Percentiles rank a stretch among this genome's conserved stretches.
Evolutionary conservation across 2,329 filamentous ascomycete species (phyloP).

Genomic region (Fusarium nematophilum): DNA sequence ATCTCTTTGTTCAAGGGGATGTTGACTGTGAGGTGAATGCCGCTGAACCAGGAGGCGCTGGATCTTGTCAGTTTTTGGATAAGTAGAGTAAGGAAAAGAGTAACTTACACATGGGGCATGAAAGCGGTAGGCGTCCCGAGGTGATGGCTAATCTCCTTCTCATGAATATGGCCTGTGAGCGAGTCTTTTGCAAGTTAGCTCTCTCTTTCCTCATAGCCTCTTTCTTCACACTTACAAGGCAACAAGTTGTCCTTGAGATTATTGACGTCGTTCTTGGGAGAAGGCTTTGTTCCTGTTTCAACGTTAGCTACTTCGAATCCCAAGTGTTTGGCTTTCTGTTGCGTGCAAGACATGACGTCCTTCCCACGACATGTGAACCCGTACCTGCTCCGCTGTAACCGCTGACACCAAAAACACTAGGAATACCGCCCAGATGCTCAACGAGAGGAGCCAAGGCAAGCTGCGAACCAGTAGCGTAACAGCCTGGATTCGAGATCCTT

Average conservation of each 20-base stretch:
- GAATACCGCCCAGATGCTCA: constrained; percentile 78
- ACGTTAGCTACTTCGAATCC: constrained; percentile 69
- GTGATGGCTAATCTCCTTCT: constrained; percentile 86
- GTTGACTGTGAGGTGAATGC: constrained; percentile 91
- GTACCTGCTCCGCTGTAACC: constrained; percentile 91
- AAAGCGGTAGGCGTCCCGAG: constrained; percentile 82
- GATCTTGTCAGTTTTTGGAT: constrained; percentile 5
- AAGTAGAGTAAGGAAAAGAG: neutral
- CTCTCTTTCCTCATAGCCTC: neutral
- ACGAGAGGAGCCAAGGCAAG: constrained; percentile 87
- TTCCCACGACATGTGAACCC: constrained; percentile 56
- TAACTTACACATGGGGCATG: constrained; percentile 79
- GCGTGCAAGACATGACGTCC: neutral
- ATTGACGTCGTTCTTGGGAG: constrained; percentile 90
- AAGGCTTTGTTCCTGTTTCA: constrained; percentile 86
- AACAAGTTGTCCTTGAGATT: constrained; percentile 88
- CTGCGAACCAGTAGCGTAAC: constrained; percentile 94
- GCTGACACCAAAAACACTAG: constrained; percentile 89
- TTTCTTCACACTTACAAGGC: constrained; percentile 65
- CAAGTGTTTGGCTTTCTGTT: neutral
- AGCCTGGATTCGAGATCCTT: constrained; percentile 92
- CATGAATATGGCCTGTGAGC: constrained; percentile 89
- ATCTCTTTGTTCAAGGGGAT: constrained; percentile 88
- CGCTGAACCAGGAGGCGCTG: constrained; percentile 90
- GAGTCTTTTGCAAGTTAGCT: constrained; percentile 38